phyloP scores from a whole-genome alignment of 176 grass and related monocot species.

The Avena atlantica region DNA sequence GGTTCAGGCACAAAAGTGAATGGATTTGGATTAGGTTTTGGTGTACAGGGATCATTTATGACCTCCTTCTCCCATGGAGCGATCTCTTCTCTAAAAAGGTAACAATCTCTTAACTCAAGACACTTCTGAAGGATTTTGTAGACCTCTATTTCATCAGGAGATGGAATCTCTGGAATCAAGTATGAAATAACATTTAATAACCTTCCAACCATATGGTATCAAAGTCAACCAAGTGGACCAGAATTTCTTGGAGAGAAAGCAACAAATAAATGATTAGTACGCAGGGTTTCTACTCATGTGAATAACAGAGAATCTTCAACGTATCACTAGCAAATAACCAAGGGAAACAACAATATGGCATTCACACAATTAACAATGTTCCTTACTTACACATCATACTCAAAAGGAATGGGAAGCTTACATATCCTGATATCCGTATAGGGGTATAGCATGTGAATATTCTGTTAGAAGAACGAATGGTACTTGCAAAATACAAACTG shows the following conservation, averaged over 20 bases:
- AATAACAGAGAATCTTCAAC: conserved; percentile 28
- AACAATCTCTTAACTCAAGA: conserved; percentile 83
- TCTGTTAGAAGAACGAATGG: conserved; percentile 14
- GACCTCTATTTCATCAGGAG: conserved; percentile 86
- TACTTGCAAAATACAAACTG: conserved; percentile 6
- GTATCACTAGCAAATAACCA: conserved; percentile 22
- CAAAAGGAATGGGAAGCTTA: conserved; percentile 9
- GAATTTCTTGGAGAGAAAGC: conserved; percentile 27
- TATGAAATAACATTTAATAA: conserved; percentile 34
- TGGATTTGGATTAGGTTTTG: conserved; percentile 92
- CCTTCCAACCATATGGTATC: conserved; percentile 30
- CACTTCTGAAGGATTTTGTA: conserved; percentile 94
- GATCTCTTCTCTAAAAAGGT: conserved; percentile 81
- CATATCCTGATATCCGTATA: conserved; percentile 31
- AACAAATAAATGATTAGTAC: background rate
- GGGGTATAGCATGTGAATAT: conserved; percentile 30
- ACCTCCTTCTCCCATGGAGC: conserved; percentile 97
- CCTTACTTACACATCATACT: conserved; percentile 25
- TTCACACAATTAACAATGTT: conserved; percentile 18
- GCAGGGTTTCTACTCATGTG: conserved; percentile 17
- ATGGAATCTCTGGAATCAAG: conserved; percentile 73
- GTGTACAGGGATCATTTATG: conserved; percentile 96
- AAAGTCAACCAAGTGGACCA: conserved; percentile 15
- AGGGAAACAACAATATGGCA: conserved; percentile 29
- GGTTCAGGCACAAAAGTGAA: conserved; percentile 75